A percentile compares a stretch with the other conserved stretches of the same genome.
These are phyloP conservation scores for Nematocida ausubeli DNA, from an alignment of 371 early-diverging fungal species.

Conservation along the genomic window DNA sequence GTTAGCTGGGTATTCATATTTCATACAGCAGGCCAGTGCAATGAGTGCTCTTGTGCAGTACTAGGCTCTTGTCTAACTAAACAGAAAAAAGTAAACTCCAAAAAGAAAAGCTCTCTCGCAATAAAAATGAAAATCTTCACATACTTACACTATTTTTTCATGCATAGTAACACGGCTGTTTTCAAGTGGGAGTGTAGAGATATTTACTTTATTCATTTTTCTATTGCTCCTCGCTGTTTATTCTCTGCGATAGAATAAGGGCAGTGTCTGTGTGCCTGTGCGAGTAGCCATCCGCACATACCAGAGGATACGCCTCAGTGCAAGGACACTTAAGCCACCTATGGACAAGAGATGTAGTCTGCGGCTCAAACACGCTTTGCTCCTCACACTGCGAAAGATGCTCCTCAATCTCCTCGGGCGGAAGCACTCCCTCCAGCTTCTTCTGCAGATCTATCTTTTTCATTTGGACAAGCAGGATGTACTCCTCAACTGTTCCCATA, in stretches of 20 bases:
- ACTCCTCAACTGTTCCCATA: slow-evolving; percentile 52
- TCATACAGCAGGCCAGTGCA: too few species aligned
- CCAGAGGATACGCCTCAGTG: slow-evolving; percentile 9
- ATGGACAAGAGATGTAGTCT: slow-evolving; percentile 33
- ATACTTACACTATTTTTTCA: too few species aligned
- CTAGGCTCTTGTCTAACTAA: too few species aligned
- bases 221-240: slow-evolving; percentile 10
- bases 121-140: too few species aligned
- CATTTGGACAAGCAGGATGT: slow-evolving; percentile 50
- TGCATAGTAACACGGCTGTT: too few species aligned
- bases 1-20: too few species aligned
- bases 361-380: not conserved
- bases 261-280: slow-evolving; percentile 18
- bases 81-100: too few species aligned
- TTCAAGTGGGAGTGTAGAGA: too few species aligned
- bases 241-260: slow-evolving; percentile 18
- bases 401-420: slow-evolving; percentile 34
- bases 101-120: too few species aligned
- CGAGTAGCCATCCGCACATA: slow-evolving; percentile 8
- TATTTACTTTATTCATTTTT: not conserved
- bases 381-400: slow-evolving; percentile 30
- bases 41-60: too few species aligned
- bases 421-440: slow-evolving; percentile 18
- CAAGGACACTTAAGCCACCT: slow-evolving; percentile 34
- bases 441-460: slow-evolving; percentile 51